A percentile compares a stretch with the other conserved stretches of the same genome.
Evolutionary conservation across 352 stramenopile genomes (phyloP).

Genomic region (Pythium folliculosum): DNA sequence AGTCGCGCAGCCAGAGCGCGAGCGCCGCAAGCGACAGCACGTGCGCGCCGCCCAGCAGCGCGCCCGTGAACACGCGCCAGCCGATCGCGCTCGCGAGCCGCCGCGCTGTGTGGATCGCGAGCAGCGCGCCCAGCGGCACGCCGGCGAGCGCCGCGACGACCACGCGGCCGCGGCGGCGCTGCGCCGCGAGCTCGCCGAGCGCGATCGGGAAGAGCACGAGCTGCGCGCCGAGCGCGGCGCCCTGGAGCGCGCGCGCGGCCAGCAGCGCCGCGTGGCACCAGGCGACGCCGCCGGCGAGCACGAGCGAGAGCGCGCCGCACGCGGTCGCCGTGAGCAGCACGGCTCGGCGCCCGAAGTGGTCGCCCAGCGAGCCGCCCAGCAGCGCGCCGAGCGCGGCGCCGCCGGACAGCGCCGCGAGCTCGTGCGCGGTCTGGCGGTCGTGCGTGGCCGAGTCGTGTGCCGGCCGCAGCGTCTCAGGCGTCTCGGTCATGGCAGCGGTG

Average conservation of each 20-base stretch:
- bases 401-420: constrained; percentile 18
- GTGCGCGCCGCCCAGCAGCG: constrained; percentile 33
- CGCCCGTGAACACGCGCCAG: constrained; percentile 29
- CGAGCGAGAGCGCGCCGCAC: constrained; percentile 39
- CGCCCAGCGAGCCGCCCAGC: constrained; percentile 51
- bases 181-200: constrained; percentile 61
- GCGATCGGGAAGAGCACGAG: constrained; percentile 52
- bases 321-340: constrained; percentile 43
- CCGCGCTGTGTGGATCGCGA: constrained; percentile 41
- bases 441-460: background rate
- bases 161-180: constrained; percentile 58
- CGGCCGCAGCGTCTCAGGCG: background rate
- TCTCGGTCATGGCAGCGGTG: background rate
- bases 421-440: constrained; percentile 9
- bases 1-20: constrained; percentile 46
- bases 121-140: constrained; percentile 43
- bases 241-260: constrained; percentile 36
- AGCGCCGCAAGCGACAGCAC: constrained; percentile 32
- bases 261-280: constrained; percentile 33
- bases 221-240: constrained; percentile 57
- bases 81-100: constrained; percentile 18
- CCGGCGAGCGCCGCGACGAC: constrained; percentile 50
- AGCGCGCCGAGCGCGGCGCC: constrained; percentile 50
- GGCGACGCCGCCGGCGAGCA: constrained; percentile 25
- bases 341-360: constrained; percentile 54